A percentile compares a stretch with the other conserved stretches of the same genome.
These are phyloP conservation scores for Penicillium chermesinum DNA, from an alignment of 495 filamentous ascomycete species.

Conservation along the genomic window DNA sequence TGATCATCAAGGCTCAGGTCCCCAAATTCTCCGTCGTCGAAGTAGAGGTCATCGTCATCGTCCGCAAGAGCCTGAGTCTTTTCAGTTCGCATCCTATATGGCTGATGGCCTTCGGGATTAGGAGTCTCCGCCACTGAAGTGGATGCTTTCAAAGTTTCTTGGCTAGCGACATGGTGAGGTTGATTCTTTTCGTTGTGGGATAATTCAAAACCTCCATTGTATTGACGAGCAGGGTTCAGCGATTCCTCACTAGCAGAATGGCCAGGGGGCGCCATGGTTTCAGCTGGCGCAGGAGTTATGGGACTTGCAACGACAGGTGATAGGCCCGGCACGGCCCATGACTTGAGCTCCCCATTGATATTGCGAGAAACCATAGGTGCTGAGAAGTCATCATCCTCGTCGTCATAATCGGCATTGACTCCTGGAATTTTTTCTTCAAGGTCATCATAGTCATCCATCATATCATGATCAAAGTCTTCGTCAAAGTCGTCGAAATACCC, in stretches of 20 bases:
- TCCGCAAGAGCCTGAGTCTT: conserved; percentile 24
- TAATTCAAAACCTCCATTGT: too few species aligned
- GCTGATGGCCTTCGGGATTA: background rate
- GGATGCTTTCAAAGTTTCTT: too few species aligned
- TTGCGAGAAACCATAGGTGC: conserved; percentile 19
- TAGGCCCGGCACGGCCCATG: conserved; percentile 32
- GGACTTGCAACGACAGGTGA: conserved; percentile 39
- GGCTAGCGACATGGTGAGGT: too few species aligned
- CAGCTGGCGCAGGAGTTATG: conserved; percentile 19
- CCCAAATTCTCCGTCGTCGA: conserved; percentile 71
- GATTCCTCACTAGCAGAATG: background rate
- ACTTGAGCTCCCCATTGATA: conserved; percentile 26
- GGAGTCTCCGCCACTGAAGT: background rate
- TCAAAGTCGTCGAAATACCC: conserved; percentile 45
- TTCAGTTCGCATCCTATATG: background rate
- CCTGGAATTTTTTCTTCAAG: conserved; percentile 74
- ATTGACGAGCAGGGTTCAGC: background rate
- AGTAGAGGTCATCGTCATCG: conserved; percentile 71
- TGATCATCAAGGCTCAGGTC: conserved; percentile 44
- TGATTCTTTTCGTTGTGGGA: too few species aligned
- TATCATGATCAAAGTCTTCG: conserved; percentile 63
- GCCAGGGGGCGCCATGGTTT: background rate
- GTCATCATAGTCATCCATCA: conserved; percentile 63
- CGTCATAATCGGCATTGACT: conserved; percentile 62
- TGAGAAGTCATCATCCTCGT: conserved; percentile 35